Evolutionary conservation across 768 basidiomycete genomes (phyloP).

Genomic region (Mycena epipterygia): DNA sequence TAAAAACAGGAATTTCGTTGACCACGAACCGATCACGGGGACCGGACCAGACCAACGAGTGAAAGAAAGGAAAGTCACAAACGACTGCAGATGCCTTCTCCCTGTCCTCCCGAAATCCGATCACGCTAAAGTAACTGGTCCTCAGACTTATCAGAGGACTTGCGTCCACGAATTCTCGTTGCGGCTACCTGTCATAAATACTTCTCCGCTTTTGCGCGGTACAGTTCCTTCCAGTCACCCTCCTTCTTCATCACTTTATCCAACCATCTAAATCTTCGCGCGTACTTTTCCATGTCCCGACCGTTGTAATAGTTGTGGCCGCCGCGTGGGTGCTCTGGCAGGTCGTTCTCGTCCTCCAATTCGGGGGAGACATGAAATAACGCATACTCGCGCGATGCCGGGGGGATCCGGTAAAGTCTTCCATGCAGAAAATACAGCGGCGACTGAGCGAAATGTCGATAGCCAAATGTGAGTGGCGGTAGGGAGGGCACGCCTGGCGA

Average conservation of each 20-base stretch:
- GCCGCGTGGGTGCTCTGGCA: conserved; percentile 59
- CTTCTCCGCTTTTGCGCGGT: conserved; percentile 40
- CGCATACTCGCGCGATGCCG: conserved; percentile 60
- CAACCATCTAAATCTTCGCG: conserved; percentile 59
- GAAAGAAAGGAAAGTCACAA: too few species aligned
- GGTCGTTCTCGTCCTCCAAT: conserved; percentile 28
- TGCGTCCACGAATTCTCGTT: too few species aligned
- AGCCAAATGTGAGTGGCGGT: conserved; percentile 66
- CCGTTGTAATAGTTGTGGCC: conserved; percentile 77
- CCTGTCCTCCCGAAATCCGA: too few species aligned
- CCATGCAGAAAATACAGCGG: conserved; percentile 67
- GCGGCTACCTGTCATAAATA: not conserved
- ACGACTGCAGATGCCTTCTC: too few species aligned
- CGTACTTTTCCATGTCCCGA: conserved; percentile 63
- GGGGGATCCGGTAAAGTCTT: conserved; percentile 61
- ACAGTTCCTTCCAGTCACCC: conserved; percentile 61
- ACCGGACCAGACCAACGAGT: too few species aligned
- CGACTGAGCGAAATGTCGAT: conserved; percentile 61
- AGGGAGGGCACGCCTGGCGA: conserved; percentile 69
- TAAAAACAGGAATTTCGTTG: too few species aligned
- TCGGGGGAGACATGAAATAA: conserved; percentile 54
- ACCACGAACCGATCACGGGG: too few species aligned
- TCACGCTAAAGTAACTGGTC: too few species aligned
- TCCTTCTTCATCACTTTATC: conserved; percentile 49
- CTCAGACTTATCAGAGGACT: too few species aligned